A percentile compares a stretch with the other conserved stretches of the same genome.
phyloP scores from a whole-genome alignment of 176 grass and related monocot genomes.

The Pharus latifolius region DNA sequence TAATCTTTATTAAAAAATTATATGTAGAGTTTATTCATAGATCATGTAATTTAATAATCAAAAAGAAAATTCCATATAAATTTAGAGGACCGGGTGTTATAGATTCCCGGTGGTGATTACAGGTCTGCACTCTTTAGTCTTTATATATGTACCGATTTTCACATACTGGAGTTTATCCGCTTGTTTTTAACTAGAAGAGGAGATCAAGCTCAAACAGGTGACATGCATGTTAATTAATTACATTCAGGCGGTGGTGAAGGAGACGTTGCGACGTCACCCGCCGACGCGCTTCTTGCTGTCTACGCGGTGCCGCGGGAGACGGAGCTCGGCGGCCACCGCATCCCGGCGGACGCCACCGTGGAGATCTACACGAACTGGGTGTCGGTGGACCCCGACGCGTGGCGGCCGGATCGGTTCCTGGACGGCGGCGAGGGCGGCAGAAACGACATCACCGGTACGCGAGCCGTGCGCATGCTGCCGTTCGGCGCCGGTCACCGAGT shows the following conservation, averaged over 20 bases:
- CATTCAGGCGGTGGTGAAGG: conserved; percentile 76
- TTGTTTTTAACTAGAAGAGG: no score
- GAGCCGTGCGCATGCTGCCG: conserved; percentile 88
- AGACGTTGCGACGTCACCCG: conserved; percentile 93
- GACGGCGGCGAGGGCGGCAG: conserved; percentile 83
- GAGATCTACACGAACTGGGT: conserved; percentile 99
- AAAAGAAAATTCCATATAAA: no score
- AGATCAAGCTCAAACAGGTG: no score
- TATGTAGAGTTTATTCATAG: no score
- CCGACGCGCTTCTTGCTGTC: conserved; percentile 95
- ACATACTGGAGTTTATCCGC: no score
- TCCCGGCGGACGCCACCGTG: conserved; percentile 68
- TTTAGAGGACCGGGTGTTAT: no score
- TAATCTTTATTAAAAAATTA: no score
- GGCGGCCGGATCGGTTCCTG: conserved; percentile 79
- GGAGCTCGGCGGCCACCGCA: conserved; percentile 81
- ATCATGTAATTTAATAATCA: no score
- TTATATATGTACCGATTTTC: no score
- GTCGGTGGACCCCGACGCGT: conserved; percentile 66
- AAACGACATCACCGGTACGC: conserved; percentile 79
- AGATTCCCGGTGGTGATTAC: no score
- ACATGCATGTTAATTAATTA: no score
- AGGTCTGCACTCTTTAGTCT: no score
- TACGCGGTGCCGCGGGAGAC: conserved; percentile 73
- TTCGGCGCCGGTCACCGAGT: conserved; percentile 81